phyloP scores from a whole-genome alignment of 2,329 filamentous ascomycete genomes.

The Aspergillus sp. region DNA sequence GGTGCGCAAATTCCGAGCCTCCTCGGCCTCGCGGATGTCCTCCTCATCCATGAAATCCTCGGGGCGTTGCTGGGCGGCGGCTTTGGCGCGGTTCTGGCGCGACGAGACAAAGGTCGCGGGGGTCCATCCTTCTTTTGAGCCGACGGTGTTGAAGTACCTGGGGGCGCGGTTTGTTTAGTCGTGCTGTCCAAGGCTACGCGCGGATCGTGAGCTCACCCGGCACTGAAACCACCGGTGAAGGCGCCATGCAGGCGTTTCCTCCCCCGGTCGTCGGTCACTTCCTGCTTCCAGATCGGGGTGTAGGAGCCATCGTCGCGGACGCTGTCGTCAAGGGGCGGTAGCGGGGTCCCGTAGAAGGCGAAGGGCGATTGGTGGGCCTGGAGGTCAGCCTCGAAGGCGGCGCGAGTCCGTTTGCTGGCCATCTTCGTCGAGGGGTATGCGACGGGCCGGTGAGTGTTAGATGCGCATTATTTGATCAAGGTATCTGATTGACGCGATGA shows the following conservation, averaged over 20 bases:
- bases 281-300: constrained; percentile 96
- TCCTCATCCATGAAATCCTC: constrained; percentile 99
- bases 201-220: constrained; percentile 65
- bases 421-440: constrained; percentile 43
- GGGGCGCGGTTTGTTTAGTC: constrained; percentile 26
- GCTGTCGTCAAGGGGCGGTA: constrained; percentile 74
- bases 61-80: constrained; percentile 63
- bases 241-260: constrained; percentile 90
- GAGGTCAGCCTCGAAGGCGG: constrained; percentile 73
- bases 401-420: constrained; percentile 77
- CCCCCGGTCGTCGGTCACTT: constrained; percentile 88
- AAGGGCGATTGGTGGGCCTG: constrained; percentile 68
- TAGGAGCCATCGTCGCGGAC: constrained; percentile 87
- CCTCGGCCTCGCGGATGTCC: constrained; percentile 82
- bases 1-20: constrained; percentile 72
- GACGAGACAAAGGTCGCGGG: constrained; percentile 91
- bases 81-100: constrained; percentile 72
- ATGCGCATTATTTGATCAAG: too few species aligned
- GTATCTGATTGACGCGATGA: too few species aligned
- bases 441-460: not conserved
- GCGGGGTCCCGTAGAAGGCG: constrained; percentile 77
- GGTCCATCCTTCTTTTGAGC: constrained; percentile 97
- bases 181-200: constrained; percentile 27
- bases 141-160: constrained; percentile 96
- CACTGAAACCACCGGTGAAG: constrained; percentile 95